Base-by-base conservation (phyloP, 306 rosid species). In the Rubus idaeus region DNA sequence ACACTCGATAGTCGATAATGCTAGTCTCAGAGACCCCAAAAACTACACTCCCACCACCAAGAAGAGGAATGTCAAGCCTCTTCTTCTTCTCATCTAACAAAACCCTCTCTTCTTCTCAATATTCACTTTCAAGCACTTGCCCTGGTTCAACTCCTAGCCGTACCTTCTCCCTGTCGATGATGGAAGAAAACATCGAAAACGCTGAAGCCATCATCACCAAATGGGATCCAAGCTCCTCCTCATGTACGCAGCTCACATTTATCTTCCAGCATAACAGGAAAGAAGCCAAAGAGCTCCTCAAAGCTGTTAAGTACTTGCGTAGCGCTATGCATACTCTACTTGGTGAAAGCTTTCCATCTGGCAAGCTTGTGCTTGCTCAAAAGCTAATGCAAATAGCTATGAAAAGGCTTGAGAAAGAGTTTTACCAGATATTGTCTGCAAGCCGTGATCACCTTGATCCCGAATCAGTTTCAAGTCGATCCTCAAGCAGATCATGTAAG, bases 301-400 rank as follows among this genome's bases (percentile, higher is more conserved):
- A 76, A 53, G 71, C 84, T 13, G 85, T 84, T 40, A 47, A 67
- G 51, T 10, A 45, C 51, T 69, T 86, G 83, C 82, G 71, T 8
- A 76, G 61, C 6, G 81, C 87, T 14, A 88, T 82, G 88, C 75
- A 84, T 60, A 64, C 55, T 37, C 75, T 89, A 2, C 60, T 83
- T 9, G 30, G 64, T 5, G 79, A 81, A 30, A 57, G 74, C n/a
- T 50, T 77, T 6, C 12, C 70, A 4, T 70, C 90, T 17, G 8
- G 69, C 5, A 83, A 76, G 71, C 90, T 89, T 16, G 80, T 74
- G 18, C 75, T 71, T 1, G 86, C 90, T 35, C 93, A 89, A 18
- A 78, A 71, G 17, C 83, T 84, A n/a, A 84, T 81, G 93, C 93
- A 84, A 42, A 71, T 60, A 0, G 86, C 93, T 44, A 86, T 86